These are phyloP conservation scores for Eimeria tenella DNA, from an alignment of 169 alveolate genomes.

Conservation along the genomic window DNA sequence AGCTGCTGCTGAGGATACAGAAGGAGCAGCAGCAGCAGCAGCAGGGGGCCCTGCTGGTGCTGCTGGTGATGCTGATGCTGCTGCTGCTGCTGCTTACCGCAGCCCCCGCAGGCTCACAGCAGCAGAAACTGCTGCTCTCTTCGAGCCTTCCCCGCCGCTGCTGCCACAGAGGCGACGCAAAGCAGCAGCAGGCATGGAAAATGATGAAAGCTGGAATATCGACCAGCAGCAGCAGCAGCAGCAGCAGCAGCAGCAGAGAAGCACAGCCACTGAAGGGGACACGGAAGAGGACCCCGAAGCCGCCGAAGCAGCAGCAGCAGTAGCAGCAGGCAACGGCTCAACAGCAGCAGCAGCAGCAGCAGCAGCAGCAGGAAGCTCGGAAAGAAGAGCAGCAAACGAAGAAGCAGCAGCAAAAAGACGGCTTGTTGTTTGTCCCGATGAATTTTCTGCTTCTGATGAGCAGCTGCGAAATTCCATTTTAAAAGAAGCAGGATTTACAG, in stretches of 20 bases:
- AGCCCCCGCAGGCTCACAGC: neutral
- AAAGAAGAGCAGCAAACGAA: neutral
- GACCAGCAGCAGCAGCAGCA: too few relatives aligned
- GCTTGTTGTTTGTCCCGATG: neutral
- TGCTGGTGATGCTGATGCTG: neutral
- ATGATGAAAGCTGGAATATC: neutral
- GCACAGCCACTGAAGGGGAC: neutral
- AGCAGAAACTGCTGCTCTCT: constrained; percentile 1
- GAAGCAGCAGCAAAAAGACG: neutral
- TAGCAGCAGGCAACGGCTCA: too few relatives aligned
- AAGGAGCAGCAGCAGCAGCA: constrained; percentile 7
- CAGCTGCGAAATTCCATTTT: neutral
- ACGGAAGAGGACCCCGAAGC: too few relatives aligned
- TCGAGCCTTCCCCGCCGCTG: neutral
- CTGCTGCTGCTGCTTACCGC: constrained; percentile 10
- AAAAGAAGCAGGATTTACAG: neutral
- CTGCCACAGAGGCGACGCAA: constrained; percentile 7
- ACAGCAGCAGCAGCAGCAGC: too few relatives aligned
- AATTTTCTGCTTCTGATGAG: neutral
- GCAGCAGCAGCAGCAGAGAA: neutral
- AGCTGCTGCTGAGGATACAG: neutral
- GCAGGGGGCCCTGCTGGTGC: neutral
- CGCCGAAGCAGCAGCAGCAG: too few relatives aligned
- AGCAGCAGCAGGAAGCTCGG: too few relatives aligned
- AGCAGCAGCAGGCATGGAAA: neutral